Evolutionary conservation across 2,329 filamentous ascomycete species (phyloP).

Genomic region (Xylaria digitata): DNA sequence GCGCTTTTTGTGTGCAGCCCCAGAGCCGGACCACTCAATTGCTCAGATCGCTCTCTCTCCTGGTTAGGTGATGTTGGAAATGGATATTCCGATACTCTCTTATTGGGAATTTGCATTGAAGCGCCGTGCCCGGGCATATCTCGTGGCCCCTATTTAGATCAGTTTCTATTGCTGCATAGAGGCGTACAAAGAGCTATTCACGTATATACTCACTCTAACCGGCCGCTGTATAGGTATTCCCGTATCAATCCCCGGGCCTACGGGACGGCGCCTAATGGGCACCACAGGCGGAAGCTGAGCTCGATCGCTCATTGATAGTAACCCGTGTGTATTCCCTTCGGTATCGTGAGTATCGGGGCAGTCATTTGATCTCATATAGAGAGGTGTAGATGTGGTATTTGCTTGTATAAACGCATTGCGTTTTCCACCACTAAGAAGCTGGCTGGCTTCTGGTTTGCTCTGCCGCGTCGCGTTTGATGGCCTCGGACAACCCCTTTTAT

Average conservation of each 20-base stretch:
- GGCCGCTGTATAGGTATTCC: background rate
- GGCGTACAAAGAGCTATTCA: background rate
- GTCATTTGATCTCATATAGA: background rate
- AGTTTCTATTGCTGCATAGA: background rate
- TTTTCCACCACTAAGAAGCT: background rate
- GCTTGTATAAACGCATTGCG: background rate
- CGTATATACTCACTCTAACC: background rate
- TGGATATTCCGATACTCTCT: background rate
- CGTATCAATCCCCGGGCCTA: background rate
- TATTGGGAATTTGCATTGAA: background rate
- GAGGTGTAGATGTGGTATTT: background rate
- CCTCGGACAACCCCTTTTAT: background rate
- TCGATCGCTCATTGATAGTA: background rate
- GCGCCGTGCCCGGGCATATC: background rate
- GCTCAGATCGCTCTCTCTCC: background rate
- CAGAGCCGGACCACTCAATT: background rate
- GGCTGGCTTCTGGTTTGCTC: background rate
- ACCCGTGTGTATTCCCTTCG: background rate
- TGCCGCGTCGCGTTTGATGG: background rate
- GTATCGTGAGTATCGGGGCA: background rate
- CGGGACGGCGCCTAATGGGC: background rate
- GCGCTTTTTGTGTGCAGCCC: no score
- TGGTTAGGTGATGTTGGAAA: background rate
- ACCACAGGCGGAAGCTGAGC: background rate
- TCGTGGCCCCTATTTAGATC: slow-evolving; percentile 9